These are phyloP conservation scores for Lithohypha guttulata DNA, from an alignment of 2,329 filamentous ascomycete species.

Conservation along the genomic window DNA sequence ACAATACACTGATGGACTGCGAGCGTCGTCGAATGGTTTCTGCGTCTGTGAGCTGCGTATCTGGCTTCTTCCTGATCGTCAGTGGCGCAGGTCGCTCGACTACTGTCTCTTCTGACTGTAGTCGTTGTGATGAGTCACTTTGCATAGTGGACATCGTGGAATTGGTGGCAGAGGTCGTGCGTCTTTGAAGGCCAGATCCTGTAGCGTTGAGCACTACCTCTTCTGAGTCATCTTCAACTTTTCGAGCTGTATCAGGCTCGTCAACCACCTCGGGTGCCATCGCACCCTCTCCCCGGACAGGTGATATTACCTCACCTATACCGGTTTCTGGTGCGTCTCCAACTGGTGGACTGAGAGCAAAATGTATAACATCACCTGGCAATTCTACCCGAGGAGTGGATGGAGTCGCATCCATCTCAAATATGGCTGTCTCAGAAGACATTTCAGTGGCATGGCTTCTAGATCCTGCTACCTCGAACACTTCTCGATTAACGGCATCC, in stretches of 20 bases:
- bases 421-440: slow-evolving; percentile 24
- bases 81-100: slow-evolving; percentile 2
- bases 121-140: neutral
- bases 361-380: slow-evolving; percentile 27
- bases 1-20: neutral
- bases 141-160: neutral
- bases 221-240: slow-evolving; percentile 3
- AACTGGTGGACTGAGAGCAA: slow-evolving; percentile 25
- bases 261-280: slow-evolving; percentile 20
- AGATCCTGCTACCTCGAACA: slow-evolving; percentile 18
- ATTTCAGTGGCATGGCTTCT: slow-evolving; percentile 26
- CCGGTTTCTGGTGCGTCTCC: slow-evolving; percentile 27
- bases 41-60: neutral
- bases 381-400: slow-evolving; percentile 27
- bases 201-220: slow-evolving; percentile 16
- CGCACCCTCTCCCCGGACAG: slow-evolving; percentile 20
- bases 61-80: neutral
- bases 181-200: slow-evolving; percentile 11
- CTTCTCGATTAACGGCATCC: slow-evolving; percentile 17
- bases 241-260: neutral
- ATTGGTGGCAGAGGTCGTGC: neutral
- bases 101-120: neutral
- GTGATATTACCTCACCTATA: slow-evolving; percentile 13
- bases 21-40: neutral
- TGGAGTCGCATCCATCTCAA: slow-evolving; percentile 31